phyloP scores from a whole-genome alignment of 331 rosid genomes.

The Saraca asoca region DNA sequence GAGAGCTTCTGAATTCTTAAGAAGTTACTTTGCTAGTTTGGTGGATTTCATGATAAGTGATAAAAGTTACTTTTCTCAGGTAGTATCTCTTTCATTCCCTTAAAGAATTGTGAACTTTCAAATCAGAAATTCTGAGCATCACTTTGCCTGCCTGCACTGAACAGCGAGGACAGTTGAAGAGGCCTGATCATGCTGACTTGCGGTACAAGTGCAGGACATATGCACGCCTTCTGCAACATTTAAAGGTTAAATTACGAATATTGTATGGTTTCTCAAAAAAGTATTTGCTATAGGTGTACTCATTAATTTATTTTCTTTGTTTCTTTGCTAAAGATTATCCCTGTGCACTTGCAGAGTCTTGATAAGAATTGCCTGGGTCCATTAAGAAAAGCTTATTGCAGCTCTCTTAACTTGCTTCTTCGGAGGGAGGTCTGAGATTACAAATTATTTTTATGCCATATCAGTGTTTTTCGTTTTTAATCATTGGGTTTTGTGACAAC shows the following conservation, averaged over 20 bases:
- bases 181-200: constrained; percentile 96
- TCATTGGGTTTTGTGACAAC: neutral
- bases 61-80: constrained; percentile 94
- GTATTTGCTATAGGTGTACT: constrained; percentile 1
- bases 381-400: constrained; percentile 78
- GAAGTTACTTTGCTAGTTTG: constrained; percentile 75
- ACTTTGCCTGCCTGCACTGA: constrained; percentile 37
- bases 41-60: constrained; percentile 90
- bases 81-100: constrained; percentile 35
- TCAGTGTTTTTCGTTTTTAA: constrained; percentile 24
- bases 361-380: constrained; percentile 77
- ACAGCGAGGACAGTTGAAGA: constrained; percentile 94
- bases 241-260: constrained; percentile 60
- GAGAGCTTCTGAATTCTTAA: constrained; percentile 78
- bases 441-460: constrained; percentile 32
- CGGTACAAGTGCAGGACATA: constrained; percentile 92
- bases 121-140: constrained; percentile 30
- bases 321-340: constrained; percentile 23
- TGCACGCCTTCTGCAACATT: constrained; percentile 85
- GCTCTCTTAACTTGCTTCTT: constrained; percentile 91
- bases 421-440: constrained; percentile 80
- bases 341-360: constrained; percentile 63
- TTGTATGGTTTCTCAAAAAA: constrained; percentile 12
- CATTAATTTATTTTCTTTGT: constrained; percentile 17
- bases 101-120: constrained; percentile 14